phyloP scores from a whole-genome alignment of 2,329 filamentous ascomycete species.

The Alternaria alternata region DNA sequence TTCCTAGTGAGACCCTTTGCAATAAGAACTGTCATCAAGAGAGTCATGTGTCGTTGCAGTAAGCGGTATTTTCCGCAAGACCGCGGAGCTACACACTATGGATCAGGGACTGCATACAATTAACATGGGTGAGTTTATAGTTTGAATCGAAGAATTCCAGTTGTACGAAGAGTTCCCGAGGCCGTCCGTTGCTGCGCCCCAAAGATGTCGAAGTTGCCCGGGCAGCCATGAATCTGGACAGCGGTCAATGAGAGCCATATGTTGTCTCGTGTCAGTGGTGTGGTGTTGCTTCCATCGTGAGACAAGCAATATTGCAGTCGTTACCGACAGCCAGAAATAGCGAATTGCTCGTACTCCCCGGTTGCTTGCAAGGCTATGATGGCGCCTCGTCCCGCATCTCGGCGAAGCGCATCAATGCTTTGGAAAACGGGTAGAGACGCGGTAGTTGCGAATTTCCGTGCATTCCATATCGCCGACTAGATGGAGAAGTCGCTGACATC shows the following conservation, averaged over 20 bases:
- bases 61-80: constrained; percentile 4
- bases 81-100: constrained; percentile 8
- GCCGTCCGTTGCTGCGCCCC: constrained; percentile 2
- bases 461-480: not conserved
- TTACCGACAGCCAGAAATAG: constrained; percentile 6
- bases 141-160: not conserved
- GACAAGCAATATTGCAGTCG: constrained; percentile 5
- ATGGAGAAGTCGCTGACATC: constrained; percentile 4
- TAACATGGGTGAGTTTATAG: constrained; percentile 15
- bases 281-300: not conserved
- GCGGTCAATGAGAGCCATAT: not conserved
- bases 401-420: constrained; percentile 14
- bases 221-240: not conserved
- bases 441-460: constrained; percentile 3
- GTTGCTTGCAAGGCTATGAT: constrained; percentile 8
- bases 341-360: constrained; percentile 3
- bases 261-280: not conserved
- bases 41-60: constrained; percentile 14
- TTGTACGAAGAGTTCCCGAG: not conserved
- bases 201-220: not conserved
- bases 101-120: constrained; percentile 15
- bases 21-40: not conserved
- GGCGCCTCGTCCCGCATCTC: constrained; percentile 19
- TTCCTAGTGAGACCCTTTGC: not conserved
- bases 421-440: constrained; percentile 3